phyloP scores from a whole-genome alignment of 1,284 basidiomycete genomes.

The Cryptococcus wingfieldii region DNA sequence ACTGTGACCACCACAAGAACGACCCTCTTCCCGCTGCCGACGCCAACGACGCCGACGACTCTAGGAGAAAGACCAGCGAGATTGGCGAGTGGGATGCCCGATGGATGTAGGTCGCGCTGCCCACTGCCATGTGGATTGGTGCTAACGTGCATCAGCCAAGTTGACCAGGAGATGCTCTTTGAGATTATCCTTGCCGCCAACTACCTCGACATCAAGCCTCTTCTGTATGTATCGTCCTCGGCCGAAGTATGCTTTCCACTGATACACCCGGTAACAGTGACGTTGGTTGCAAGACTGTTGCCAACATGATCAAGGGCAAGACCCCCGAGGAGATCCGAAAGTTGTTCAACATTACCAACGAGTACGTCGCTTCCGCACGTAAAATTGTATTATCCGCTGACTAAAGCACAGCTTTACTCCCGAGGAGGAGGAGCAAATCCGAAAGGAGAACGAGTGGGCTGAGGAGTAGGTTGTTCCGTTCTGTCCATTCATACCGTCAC shows the following conservation, averaged over 20 bases:
- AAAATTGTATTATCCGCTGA: constrained; percentile 11
- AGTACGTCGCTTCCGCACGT: constrained; percentile 47
- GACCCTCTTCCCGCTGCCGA: constrained; percentile 84
- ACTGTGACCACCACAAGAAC: constrained; percentile 97
- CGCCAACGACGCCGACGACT: constrained; percentile 79
- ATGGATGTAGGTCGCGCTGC: constrained; percentile 59
- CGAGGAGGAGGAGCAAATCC: constrained; percentile 99
- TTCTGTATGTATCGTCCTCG: constrained; percentile 63
- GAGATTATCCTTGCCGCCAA: constrained; percentile 99
- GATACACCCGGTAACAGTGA: constrained; percentile 57
- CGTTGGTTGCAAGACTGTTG: constrained; percentile 99
- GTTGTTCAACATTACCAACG: constrained; percentile 95
- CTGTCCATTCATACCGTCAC: not conserved
- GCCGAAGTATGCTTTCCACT: constrained; percentile 3
- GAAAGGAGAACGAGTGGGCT: constrained; percentile 88
- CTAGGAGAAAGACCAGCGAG: constrained; percentile 94
- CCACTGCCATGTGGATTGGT: not conserved
- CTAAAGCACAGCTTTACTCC: constrained; percentile 69
- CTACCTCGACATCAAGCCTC: constrained; percentile 98
- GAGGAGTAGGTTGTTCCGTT: constrained; percentile 47
- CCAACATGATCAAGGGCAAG: constrained; percentile 94
- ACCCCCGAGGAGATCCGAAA: constrained; percentile 81
- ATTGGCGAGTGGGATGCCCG: constrained; percentile 99
- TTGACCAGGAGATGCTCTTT: constrained; percentile 83
- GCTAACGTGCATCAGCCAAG: constrained; percentile 27